A percentile compares a stretch with the other conserved stretches of the same genome.
These are phyloP conservation scores for Aspergillus sp. DNA, from an alignment of 2,329 filamentous ascomycete genomes.

Conservation along the genomic window DNA sequence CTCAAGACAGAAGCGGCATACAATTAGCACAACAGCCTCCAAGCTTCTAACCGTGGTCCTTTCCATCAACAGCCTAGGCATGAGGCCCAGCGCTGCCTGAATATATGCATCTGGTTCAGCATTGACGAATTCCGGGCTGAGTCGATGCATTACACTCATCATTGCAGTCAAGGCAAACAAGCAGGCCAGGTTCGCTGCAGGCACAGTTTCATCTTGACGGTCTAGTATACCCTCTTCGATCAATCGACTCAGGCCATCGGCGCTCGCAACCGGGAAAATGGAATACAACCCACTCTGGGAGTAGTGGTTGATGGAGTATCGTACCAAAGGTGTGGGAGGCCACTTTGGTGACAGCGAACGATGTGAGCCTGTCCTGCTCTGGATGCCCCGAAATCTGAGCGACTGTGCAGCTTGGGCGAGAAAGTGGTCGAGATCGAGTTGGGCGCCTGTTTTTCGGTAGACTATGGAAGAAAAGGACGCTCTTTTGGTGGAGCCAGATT, in stretches of 20 bases:
- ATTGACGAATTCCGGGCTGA: conserved; percentile 21
- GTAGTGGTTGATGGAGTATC: conserved; percentile 23
- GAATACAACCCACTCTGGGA: conserved; percentile 25
- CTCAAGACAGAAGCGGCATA: conserved; percentile 3
- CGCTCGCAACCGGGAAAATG: conserved; percentile 26
- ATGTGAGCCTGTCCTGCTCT: conserved; percentile 2
- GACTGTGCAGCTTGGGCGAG: conserved; percentile 16
- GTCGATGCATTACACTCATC: conserved; percentile 26
- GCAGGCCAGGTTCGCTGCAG: conserved; percentile 20
- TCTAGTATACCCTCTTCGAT: conserved; percentile 17
- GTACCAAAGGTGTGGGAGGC: conserved; percentile 19
- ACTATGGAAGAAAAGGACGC: conserved; percentile 20
- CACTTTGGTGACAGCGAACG: conserved; percentile 18
- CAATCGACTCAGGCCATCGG: conserved; percentile 12
- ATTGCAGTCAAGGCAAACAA: conserved; percentile 27
- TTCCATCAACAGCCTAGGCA: conserved; percentile 27
- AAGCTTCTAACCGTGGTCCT: conserved; percentile 18
- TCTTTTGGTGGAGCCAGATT: conserved; percentile 18
- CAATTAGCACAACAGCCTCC: conserved; percentile 24
- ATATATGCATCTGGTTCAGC: conserved; percentile 26
- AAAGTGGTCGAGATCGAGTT: conserved; percentile 26
- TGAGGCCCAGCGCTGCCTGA: conserved; percentile 22
- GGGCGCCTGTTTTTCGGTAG: conserved; percentile 17
- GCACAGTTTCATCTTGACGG: conserved; percentile 10
- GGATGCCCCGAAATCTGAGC: conserved; percentile 11